Percentiles rank a stretch among this genome's conserved stretches.
These are phyloP conservation scores for Bidens hawaiensis DNA, from an alignment of 140 eudicot genomes.

Conservation along the genomic window DNA sequence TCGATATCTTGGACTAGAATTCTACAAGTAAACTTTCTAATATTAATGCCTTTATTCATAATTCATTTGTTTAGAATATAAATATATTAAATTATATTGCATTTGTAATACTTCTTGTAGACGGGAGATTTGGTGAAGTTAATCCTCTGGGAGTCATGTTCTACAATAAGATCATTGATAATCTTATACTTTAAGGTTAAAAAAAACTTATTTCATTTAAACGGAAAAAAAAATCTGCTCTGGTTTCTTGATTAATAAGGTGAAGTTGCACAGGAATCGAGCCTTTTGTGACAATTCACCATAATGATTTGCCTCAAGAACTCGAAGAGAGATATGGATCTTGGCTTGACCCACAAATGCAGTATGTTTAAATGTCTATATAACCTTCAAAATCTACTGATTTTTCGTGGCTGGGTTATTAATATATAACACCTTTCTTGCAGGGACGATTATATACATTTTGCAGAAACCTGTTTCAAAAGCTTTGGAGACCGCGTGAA, in stretches of 20 bases:
- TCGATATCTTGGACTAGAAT: conserved; percentile 78
- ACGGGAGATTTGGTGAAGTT: not conserved
- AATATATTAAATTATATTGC: not conserved
- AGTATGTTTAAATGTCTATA: conserved; percentile 33
- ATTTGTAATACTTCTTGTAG: not conserved
- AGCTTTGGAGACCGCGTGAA: conserved; percentile 76
- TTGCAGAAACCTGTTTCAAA: conserved; percentile 58
- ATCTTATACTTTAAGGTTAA: conserved; percentile 60
- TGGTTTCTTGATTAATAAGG: not conserved
- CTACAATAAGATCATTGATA: conserved; percentile 16
- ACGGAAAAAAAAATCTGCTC: not conserved
- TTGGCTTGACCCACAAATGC: conserved; percentile 77
- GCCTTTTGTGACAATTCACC: conserved; percentile 84
- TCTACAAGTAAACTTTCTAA: conserved; percentile 60
- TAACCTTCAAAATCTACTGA: not conserved
- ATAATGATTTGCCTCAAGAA: conserved; percentile 67
- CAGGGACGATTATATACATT: conserved; percentile 69
- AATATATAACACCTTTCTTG: conserved; percentile 5
- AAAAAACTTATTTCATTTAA: conserved; percentile 12
- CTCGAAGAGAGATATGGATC: conserved; percentile 60
- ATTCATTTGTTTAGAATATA: not conserved
- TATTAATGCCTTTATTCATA: no score
- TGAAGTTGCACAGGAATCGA: conserved; percentile 42
- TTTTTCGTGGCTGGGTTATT: not conserved
- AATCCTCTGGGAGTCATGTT: not conserved